Evolutionary conservation across 2,329 filamentous ascomycete genomes (phyloP).

Genomic region (Paecilomyces formosus): DNA sequence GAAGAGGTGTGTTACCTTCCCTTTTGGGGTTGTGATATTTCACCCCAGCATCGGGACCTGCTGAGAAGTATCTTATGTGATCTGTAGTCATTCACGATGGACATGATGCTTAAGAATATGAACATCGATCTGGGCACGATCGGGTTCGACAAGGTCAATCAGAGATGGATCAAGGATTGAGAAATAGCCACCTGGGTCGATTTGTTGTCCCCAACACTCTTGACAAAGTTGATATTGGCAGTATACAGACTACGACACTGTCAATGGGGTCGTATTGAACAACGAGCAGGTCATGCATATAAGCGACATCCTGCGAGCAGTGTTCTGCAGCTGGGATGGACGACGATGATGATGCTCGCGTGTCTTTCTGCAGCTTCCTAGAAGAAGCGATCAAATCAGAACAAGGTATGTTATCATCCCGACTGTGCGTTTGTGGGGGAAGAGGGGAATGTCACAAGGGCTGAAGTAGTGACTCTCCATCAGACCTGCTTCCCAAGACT

Average conservation of each 20-base stretch:
- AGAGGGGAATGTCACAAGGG: background rate
- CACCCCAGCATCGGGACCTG: background rate
- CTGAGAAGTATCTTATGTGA: background rate
- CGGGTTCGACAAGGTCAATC: constrained; percentile 51
- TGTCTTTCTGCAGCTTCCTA: background rate
- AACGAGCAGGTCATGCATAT: background rate
- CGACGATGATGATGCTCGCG: background rate
- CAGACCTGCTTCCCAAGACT: background rate
- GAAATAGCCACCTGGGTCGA: background rate
- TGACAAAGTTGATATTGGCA: background rate
- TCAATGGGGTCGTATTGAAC: background rate
- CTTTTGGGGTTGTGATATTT: constrained; percentile 5
- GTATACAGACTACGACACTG: background rate
- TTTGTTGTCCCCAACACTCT: background rate
- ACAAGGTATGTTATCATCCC: background rate
- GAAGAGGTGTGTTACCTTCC: constrained; percentile 21
- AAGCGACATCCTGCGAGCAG: background rate
- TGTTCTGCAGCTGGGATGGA: background rate
- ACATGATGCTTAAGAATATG: constrained; percentile 59
- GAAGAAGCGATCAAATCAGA: background rate
- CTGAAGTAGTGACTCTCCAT: background rate
- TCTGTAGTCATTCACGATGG: constrained; percentile 57
- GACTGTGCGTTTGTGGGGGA: background rate
- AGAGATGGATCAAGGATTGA: constrained; percentile 46
- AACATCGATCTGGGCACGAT: constrained; percentile 58